phyloP scores from a whole-genome alignment of 208 protist genomes.

The Trypanosoma melophagium region DNA sequence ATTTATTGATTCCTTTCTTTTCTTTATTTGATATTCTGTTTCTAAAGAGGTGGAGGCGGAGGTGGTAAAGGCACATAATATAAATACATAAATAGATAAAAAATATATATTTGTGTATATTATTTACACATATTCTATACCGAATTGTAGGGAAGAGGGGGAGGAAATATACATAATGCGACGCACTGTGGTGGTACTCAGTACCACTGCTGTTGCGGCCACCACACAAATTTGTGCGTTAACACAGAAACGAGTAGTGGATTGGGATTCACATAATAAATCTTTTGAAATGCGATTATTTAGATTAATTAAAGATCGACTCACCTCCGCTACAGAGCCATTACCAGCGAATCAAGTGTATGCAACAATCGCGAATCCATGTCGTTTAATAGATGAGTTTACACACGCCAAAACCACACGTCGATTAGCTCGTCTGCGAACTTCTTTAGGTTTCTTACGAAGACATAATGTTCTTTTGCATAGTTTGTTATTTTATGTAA shows the following conservation, averaged over 20 bases:
- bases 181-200: not conserved
- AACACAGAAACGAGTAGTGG: constrained; percentile 23
- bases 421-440: constrained; percentile 43
- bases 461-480: constrained; percentile 88
- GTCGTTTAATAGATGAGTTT: constrained; percentile 75
- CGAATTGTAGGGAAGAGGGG: too few species aligned
- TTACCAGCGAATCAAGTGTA: constrained; percentile 60
- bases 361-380: constrained; percentile 53
- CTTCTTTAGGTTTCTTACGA: constrained; percentile 70
- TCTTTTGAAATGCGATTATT: constrained; percentile 38
- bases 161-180: too few species aligned
- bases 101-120: too few species aligned
- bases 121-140: too few species aligned
- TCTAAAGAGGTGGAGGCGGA: too few species aligned
- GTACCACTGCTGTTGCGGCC: not conserved
- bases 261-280: constrained; percentile 31
- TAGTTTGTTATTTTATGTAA: constrained; percentile 74
- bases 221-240: constrained; percentile 20
- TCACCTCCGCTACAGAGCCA: constrained; percentile 54
- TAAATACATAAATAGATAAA: too few species aligned
- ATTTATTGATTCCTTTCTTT: too few species aligned
- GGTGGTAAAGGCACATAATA: too few species aligned
- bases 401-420: constrained; percentile 47
- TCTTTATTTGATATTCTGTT: too few species aligned
- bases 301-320: constrained; percentile 38